Evolutionary conservation across 495 filamentous ascomycete genomes (phyloP), one percentile per base, ranked within the genome.

Genomic region (Podospora comata): DNA sequence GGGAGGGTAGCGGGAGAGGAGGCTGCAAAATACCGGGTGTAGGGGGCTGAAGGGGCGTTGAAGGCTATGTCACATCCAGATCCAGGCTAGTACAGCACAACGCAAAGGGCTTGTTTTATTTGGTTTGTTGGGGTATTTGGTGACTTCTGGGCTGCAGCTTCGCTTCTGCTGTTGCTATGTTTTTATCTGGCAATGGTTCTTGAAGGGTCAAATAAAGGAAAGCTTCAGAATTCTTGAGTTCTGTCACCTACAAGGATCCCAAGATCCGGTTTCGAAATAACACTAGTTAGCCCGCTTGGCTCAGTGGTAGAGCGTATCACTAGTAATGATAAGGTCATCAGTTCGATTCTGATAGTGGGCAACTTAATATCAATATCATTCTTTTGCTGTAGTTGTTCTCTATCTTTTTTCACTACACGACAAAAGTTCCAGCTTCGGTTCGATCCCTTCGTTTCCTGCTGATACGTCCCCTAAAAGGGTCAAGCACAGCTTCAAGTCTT

Each of bases 1-100:
- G 87, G 86, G 1, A 74, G 84, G 61, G 83, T 84, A 61, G 84
- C 86, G 0, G 87, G 85, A 0, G 72, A 79, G 39, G 71, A 82
- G 63, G 84, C 83, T 13, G 84, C 81, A 4, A 68, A 72, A 20
- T 53, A 55, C 13, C 57, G 39, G 15, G 56, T 64, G 39, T 48
- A 53, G 54, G 39, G 5, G 39, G 18, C 7, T 13, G 15, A 16
- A 48, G 13, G 13, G 39, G 13, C 9, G 39, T 13, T 16, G 0
- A 48, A 16, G 39, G 39, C 9, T 13, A 48, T 48, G 13, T 16
- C 9, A 48, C 9, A 48, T 48, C 39, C 39, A 48, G 39, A 48
- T 13, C 39, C 39, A 48, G 39, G 39, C 39, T 48, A 13, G 39
- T 48, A 13, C 7, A 48, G 9, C 13, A 16, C 39, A 48, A 48